Evolutionary conservation across 1,284 basidiomycete species (phyloP).

Genomic region (Entoloma clypeatum): DNA sequence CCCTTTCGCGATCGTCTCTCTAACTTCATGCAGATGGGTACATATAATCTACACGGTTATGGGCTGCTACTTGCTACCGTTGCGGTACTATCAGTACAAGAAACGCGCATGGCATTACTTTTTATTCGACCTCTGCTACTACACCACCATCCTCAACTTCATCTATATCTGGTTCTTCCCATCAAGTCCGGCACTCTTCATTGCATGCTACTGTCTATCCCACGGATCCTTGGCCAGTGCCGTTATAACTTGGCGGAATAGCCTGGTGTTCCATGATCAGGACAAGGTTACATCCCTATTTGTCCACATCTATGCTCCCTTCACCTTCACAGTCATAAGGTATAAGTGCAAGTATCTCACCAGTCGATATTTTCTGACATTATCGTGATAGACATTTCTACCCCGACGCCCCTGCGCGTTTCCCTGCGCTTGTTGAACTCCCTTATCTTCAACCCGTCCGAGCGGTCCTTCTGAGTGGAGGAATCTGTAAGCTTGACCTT

Average conservation of each 20-base stretch:
- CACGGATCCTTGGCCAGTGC: conserved; percentile 88
- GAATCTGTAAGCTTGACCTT: conserved; percentile 60
- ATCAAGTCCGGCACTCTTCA: conserved; percentile 67
- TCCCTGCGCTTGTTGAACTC: conserved; percentile 74
- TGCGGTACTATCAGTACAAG: conserved; percentile 83
- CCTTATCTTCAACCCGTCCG: conserved; percentile 58
- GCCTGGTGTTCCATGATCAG: conserved; percentile 91
- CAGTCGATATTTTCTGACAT: conserved; percentile 10
- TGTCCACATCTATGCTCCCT: conserved; percentile 86
- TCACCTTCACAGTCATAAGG: conserved; percentile 87
- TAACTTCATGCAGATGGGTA: conserved; percentile 53
- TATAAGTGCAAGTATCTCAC: conserved; percentile 26
- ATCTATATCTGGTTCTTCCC: conserved; percentile 86
- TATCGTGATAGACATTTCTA: conserved; percentile 75
- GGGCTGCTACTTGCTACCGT: conserved; percentile 72
- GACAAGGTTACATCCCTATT: conserved; percentile 93
- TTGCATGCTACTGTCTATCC: conserved; percentile 85
- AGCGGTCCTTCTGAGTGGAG: conserved; percentile 65
- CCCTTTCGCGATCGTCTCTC: conserved; percentile 8
- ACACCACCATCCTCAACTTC: conserved; percentile 84
- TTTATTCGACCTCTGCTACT: conserved; percentile 91
- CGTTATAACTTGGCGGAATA: conserved; percentile 95
- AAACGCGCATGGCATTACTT: conserved; percentile 91
- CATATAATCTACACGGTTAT: conserved; percentile 78
- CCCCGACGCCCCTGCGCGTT: conserved; percentile 67